Percentiles rank a stretch among this genome's conserved stretches.
These are phyloP conservation scores for Sporothrix mexicana DNA, from an alignment of 2,329 filamentous ascomycete species.

Conservation along the genomic window DNA sequence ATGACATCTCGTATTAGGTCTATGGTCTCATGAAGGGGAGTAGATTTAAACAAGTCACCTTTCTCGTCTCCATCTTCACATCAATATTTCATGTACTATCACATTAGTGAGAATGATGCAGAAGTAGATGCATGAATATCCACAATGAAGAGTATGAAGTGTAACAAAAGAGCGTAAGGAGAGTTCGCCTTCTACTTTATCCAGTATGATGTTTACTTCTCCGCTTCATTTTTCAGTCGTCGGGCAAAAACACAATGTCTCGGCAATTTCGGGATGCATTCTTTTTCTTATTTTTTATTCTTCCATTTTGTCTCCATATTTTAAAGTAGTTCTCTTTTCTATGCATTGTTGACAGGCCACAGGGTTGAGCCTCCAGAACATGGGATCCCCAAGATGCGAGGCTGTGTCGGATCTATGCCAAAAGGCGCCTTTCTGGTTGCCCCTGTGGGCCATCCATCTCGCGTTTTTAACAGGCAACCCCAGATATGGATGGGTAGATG, in stretches of 20 bases:
- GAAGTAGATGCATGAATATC: not conserved
- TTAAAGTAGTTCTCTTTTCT: too few relatives aligned
- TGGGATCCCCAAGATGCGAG: not conserved
- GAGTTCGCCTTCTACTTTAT: not conserved
- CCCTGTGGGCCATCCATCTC: not conserved
- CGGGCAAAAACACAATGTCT: not conserved
- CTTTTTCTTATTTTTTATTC: too few relatives aligned
- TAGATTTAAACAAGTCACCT: too few relatives aligned
- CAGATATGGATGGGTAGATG: not conserved
- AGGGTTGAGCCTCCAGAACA: not conserved
- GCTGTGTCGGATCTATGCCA: not conserved
- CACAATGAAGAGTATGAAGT: not conserved
- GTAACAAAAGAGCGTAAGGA: not conserved
- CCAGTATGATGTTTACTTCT: not conserved
- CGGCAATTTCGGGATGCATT: not conserved
- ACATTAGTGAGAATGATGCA: not conserved
- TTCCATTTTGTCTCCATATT: not conserved
- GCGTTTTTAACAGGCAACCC: not conserved
- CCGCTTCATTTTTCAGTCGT: not conserved
- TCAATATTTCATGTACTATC: not conserved
- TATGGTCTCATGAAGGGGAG: too few relatives aligned
- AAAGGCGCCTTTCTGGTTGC: slow-evolving; percentile 15
- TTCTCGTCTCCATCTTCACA: too few relatives aligned
- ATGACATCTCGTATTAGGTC: too few relatives aligned
- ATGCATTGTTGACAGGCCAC: not conserved